Conservation (phyloP, 371 early-diverging fungal genomes). For the Synchytrium microbalum region DNA sequence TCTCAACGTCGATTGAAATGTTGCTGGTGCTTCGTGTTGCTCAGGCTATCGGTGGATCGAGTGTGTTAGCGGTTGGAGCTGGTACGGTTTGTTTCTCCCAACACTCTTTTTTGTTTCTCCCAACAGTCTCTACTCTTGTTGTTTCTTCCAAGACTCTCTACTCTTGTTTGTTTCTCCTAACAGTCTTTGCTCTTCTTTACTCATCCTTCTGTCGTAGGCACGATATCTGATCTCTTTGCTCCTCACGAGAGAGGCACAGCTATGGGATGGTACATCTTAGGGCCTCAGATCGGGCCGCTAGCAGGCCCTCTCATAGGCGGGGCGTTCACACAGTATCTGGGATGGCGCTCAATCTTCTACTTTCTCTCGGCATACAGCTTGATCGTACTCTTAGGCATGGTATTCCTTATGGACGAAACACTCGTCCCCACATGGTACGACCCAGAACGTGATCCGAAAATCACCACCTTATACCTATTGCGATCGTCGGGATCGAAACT, state of each 20-base stretch:
- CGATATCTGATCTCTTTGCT: neutral
- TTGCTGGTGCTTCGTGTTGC: neutral
- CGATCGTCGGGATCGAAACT: neutral
- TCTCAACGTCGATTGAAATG: neutral
- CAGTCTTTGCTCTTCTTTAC: too few species aligned
- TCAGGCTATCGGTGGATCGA: neutral
- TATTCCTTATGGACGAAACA: neutral
- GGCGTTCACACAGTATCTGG: neutral
- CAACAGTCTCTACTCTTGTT: too few species aligned
- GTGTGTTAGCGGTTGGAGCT: neutral
- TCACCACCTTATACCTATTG: neutral
- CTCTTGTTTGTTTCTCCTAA: too few species aligned
- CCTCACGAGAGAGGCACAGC: neutral
- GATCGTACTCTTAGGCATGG: neutral
- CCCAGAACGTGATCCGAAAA: neutral
- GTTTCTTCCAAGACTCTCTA: too few species aligned
- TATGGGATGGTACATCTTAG: neutral
- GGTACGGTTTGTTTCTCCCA: too few species aligned
- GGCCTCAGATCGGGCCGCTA: neutral
- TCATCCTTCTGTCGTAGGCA: too few species aligned
- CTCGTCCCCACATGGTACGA: neutral
- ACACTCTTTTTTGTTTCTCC: too few species aligned
- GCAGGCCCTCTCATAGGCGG: neutral
- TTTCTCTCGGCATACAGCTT: neutral
- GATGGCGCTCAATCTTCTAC: neutral